A percentile compares a stretch with the other conserved stretches of the same genome.
These are phyloP conservation scores for Cordyceps tenuipes DNA, from an alignment of 2,329 filamentous ascomycete species.

Conservation along the genomic window DNA sequence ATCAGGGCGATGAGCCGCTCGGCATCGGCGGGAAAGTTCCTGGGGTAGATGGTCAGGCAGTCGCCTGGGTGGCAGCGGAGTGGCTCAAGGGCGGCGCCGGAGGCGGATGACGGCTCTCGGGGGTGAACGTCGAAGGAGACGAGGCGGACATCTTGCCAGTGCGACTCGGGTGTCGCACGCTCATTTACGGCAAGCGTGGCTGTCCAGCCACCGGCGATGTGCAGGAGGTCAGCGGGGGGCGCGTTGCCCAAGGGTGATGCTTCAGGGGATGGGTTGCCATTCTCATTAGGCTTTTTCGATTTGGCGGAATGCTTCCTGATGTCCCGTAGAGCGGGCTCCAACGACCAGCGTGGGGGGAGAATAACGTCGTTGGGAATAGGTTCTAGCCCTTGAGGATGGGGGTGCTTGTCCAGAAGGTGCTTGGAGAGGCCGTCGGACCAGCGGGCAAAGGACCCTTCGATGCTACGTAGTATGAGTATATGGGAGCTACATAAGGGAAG, in stretches of 20 bases:
- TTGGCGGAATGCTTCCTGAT: not conserved
- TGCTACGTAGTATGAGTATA: constrained; percentile 35
- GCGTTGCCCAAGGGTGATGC: constrained; percentile 14
- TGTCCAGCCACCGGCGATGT: constrained; percentile 46
- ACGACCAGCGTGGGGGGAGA: constrained; percentile 61
- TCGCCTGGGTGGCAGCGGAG: constrained; percentile 60
- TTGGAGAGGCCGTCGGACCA: constrained; percentile 65
- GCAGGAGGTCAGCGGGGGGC: constrained; percentile 33
- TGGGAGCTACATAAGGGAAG: not conserved
- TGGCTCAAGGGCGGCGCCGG: constrained; percentile 13
- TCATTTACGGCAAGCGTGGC: constrained; percentile 58
- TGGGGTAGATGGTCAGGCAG: constrained; percentile 73
- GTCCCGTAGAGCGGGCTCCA: constrained; percentile 21
- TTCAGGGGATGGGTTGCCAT: constrained; percentile 8
- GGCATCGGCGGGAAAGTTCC: constrained; percentile 80
- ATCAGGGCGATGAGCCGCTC: constrained; percentile 68
- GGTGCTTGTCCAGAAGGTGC: constrained; percentile 57
- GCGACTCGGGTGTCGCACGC: constrained; percentile 63
- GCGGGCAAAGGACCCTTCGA: constrained; percentile 72
- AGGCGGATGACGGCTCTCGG: not conserved
- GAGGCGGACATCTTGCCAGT: constrained; percentile 92
- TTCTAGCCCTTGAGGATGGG: constrained; percentile 55
- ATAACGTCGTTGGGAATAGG: constrained; percentile 68
- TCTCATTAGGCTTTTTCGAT: not conserved
- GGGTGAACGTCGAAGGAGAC: constrained; percentile 49